Percentiles rank a stretch among this genome's conserved stretches.
Conservation (phyloP, 2,329 filamentous ascomycete genomes). For the Peltaster fructicola region DNA sequence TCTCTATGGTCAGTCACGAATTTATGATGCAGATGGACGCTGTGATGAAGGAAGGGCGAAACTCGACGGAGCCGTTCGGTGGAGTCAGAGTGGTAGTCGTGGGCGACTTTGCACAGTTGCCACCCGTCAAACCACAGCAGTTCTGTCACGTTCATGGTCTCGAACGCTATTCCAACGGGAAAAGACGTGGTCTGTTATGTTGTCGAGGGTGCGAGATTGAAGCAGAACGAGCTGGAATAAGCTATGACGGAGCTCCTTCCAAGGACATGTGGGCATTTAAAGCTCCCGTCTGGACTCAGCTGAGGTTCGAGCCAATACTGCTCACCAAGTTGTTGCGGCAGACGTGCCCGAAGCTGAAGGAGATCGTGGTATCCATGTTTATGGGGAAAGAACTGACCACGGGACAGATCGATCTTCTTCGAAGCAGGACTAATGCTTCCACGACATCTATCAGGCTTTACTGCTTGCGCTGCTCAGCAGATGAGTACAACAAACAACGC, state of each 20-base stretch:
- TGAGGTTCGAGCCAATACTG: conserved; percentile 35
- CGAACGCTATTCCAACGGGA: conserved; percentile 2
- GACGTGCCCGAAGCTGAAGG: conserved; percentile 34
- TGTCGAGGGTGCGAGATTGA: background rate
- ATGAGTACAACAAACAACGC: conserved; percentile 5
- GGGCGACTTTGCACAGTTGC: conserved; percentile 44
- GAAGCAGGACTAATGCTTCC: conserved; percentile 15
- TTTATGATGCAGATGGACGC: conserved; percentile 35
- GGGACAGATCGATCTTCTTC: conserved; percentile 25
- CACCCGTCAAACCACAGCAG: conserved; percentile 40
- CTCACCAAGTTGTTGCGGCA: conserved; percentile 41
- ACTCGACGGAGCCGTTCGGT: conserved; percentile 4
- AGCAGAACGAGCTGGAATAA: background rate
- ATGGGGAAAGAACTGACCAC: conserved; percentile 25
- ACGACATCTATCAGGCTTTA: conserved; percentile 22
- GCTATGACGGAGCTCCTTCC: conserved; percentile 4
- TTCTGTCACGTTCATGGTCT: conserved; percentile 22
- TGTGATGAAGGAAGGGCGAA: conserved; percentile 4
- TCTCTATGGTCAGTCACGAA: conserved; percentile 45
- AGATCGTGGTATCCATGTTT: conserved; percentile 37
- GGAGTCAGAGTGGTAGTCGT: conserved; percentile 29
- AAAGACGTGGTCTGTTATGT: conserved; percentile 2
- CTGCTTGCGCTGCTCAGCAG: conserved; percentile 18
- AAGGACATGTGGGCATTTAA: conserved; percentile 44
- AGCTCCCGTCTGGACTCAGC: conserved; percentile 36